Conservation (phyloP, 2,329 filamentous ascomycete species). For the Curvularia verruculosa region DNA sequence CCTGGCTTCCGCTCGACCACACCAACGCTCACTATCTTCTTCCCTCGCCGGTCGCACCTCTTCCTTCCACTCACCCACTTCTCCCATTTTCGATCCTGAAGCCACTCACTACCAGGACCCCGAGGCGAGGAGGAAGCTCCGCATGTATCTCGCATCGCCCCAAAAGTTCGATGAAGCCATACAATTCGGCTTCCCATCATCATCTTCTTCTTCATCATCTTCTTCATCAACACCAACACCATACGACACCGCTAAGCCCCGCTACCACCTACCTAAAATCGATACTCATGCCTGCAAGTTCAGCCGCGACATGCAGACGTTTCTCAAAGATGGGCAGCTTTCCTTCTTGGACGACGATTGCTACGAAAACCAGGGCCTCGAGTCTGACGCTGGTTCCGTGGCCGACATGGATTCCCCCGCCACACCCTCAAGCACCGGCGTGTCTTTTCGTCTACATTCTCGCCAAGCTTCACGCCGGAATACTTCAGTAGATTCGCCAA, state of each 20-base stretch:
- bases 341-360: conserved; percentile 48
- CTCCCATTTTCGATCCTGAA: conserved; percentile 63
- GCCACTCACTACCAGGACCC: conserved; percentile 90
- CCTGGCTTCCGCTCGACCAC: conserved; percentile 39
- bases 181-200: conserved; percentile 86
- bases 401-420: conserved; percentile 45
- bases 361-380: conserved; percentile 40
- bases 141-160: conserved; percentile 83
- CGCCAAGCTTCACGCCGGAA: conserved; percentile 41
- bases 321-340: conserved; percentile 63
- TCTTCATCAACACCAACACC: too few species aligned
- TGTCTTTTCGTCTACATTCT: conserved; percentile 42
- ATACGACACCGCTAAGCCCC: conserved; percentile 27
- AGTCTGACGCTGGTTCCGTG: conserved; percentile 43
- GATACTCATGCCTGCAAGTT: conserved; percentile 48
- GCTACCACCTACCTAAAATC: conserved; percentile 44
- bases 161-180: conserved; percentile 96
- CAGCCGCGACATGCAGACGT: conserved; percentile 63
- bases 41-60: conserved; percentile 36
- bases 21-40: conserved; percentile 41
- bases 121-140: conserved; percentile 82
- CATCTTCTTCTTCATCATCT: too few species aligned
- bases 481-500: conserved; percentile 41
- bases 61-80: conserved; percentile 34
- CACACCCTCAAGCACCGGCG: conserved; percentile 46